Evolutionary conservation across 140 eudicot genomes (phyloP), one percentile per base, ranked within the genome.

Genomic region (Ambrosia hybrid): DNA sequence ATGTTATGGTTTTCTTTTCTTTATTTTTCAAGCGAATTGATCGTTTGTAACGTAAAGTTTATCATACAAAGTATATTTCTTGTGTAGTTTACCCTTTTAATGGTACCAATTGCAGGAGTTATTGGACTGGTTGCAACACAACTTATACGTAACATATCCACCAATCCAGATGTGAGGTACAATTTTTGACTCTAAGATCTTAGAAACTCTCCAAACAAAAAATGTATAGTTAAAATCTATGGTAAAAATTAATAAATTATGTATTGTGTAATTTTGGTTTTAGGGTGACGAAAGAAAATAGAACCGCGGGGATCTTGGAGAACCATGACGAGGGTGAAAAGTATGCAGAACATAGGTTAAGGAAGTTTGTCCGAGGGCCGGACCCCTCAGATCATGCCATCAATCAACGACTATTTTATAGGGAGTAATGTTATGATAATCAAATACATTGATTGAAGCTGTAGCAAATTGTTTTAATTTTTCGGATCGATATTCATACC

Each of bases 91-190:
- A 84, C 79, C 65, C 93, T 86, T 11, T 71, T 84, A 49, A 67
- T 87, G 67, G 80, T 68, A n/a, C 81, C 89, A 1, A 81, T 84
- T 68, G 87, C 66, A 9, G 60, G 73, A 33, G 90, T 76, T 9
- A 62, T 87, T 51, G 90, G 90, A 45, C 76, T 85, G 4, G 83
- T 85, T 59, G 64, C 74, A n/a, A 84, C 85, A 78, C 94, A 87
- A 68, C 81, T 87, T 15, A 59, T 79, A 6, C 77, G 93, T 57
- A 84, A 87, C 70, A 84, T 87, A 48, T 65, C 71, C 17, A 82
- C 81, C 51, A 87, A 87, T 49, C 94, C 90, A 15, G 88, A 87
- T 61, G 88, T 87, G 58, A 87, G 94, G 94, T 84, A 77, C 16
- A 3, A 3, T 0, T 38, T 9, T 17, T 56, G 30, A 37, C 34